Percentiles rank a stretch among this genome's conserved stretches.
These are phyloP conservation scores for Cucurbita moschata DNA, from an alignment of 306 rosid species.

Conservation along the genomic window DNA sequence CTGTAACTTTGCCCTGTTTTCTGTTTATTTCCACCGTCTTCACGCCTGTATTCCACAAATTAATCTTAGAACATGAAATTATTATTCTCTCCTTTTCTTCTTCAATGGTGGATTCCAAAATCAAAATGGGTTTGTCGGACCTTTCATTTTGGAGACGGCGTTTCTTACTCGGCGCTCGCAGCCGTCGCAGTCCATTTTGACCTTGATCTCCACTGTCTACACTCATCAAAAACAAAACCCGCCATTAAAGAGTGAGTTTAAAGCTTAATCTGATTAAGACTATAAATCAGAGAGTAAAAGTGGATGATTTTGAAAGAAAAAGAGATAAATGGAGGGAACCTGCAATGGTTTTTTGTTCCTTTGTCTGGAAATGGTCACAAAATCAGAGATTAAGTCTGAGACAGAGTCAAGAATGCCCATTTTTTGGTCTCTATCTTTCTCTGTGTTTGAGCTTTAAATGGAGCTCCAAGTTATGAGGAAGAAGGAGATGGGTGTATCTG, in stretches of 20 bases:
- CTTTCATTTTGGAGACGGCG: constrained; percentile 6
- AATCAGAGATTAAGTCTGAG: constrained; percentile 1
- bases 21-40: constrained; percentile 10
- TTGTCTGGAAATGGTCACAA: background rate
- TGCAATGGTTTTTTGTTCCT: constrained; percentile 8
- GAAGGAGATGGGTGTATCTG: background rate
- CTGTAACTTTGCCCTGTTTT: constrained; percentile 7
- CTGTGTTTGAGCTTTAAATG: background rate
- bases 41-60: background rate
- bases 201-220: constrained; percentile 12
- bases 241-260: too few species aligned
- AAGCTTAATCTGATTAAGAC: too few species aligned
- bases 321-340: background rate
- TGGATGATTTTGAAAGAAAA: too few species aligned
- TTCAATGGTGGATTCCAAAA: too few species aligned
- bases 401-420: constrained; percentile 9
- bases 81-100: too few species aligned
- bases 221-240: background rate
- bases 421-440: background rate
- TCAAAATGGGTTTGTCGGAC: background rate
- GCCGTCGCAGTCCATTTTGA: constrained; percentile 14
- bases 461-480: background rate
- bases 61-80: too few species aligned
- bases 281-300: too few species aligned
- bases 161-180: constrained; percentile 9